Base-by-base conservation (phyloP, 2,329 filamentous ascomycete genomes). In the Fusarium udum region DNA sequence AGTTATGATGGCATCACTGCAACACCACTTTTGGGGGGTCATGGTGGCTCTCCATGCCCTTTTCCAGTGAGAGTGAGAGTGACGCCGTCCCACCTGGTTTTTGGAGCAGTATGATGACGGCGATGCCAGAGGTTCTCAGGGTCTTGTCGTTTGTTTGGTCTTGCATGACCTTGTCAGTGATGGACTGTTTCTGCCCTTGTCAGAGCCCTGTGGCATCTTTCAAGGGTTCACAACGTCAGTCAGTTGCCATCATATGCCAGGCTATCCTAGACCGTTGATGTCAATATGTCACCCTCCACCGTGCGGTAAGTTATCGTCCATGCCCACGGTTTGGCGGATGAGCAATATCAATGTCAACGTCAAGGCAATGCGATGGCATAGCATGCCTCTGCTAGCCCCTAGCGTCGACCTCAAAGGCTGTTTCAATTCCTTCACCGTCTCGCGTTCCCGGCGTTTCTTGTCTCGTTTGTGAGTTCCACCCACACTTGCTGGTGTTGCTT, bases 341-440 rank as follows among this genome's bases (percentile, higher is more conserved):
- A 60, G 45, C 52, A 65, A 48, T 65, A 48, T 39, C 53, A 46
- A 61, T 67, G 24, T 51, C 49, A 40, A 61, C 43, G 63, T 42
- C 45, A 67, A 67, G 61, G 66, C 51, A 43, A 53, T 61, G 64
- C 52, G n/a, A 68, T 68, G 36, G 55, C 67, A 72, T 69, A 61
- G 61, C 61, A 67, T 73, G 57, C 59, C 67, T 73, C 43, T 61
- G 48, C 51, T 72, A 63, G 48, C 61, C 65, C 69, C 70, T 77
- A 71, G 74, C 56, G 67, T 67, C 63, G 62, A 69, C 63, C 57
- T 56, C 61, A 70, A 74, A 74, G 53, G 71, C 61, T 78, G 76
- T 78, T 78, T 78, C 76, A 78, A 78, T 77, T 74, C 72, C 73
- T 78, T 78, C 76, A 78, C 76, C 76, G 76, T 78, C 76, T 78